phyloP scores from a whole-genome alignment of 257 asterid genomes.

The Fraxinus excelsior region DNA sequence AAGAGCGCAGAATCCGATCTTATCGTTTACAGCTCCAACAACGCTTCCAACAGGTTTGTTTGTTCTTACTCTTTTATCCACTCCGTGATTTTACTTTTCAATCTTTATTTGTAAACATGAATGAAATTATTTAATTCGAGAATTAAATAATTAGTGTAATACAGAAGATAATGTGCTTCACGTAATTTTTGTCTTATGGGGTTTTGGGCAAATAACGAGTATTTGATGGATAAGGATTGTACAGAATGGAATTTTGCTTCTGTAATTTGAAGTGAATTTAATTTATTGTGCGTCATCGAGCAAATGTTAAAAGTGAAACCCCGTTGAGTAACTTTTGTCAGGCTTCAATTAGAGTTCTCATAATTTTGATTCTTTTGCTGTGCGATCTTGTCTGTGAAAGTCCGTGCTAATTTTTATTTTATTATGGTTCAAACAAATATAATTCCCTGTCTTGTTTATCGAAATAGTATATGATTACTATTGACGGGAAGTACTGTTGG shows the following conservation, averaged over 20 bases:
- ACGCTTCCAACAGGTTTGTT: slow-evolving; percentile 63
- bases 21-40: slow-evolving; percentile 72
- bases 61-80: background rate
- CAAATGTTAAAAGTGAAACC: background rate
- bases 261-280: background rate
- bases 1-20: slow-evolving; percentile 83
- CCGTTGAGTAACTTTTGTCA: background rate
- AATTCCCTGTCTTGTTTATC: background rate
- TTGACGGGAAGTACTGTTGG: background rate
- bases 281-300: background rate
- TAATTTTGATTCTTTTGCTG: background rate
- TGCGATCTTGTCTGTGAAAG: background rate
- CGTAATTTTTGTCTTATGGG: background rate
- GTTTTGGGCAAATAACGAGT: background rate
- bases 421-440: background rate
- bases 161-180: background rate
- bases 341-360: background rate
- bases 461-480: background rate
- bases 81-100: background rate
- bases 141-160: background rate
- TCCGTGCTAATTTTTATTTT: background rate
- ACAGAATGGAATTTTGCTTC: background rate
- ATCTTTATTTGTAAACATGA: background rate
- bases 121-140: background rate
- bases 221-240: background rate